A percentile compares a stretch with the other conserved stretches of the same genome.
Evolutionary conservation across 495 filamentous ascomycete species (phyloP).

Genomic region (Chaetomium cochliodes): DNA sequence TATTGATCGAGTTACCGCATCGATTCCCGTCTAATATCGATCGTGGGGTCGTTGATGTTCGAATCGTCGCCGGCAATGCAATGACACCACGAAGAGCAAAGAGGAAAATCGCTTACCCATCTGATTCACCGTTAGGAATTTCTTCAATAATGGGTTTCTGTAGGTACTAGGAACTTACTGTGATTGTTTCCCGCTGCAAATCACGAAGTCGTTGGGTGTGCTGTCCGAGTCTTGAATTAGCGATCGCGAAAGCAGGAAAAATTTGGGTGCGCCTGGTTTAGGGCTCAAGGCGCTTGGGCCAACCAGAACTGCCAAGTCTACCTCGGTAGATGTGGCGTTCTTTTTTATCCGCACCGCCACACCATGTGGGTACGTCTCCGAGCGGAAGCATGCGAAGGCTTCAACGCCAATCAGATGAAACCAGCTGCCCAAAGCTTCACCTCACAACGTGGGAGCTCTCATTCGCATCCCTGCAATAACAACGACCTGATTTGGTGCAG

Average conservation of each 20-base stretch:
- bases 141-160: not conserved
- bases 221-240: slow-evolving; percentile 37
- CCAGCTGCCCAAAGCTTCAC: not conserved
- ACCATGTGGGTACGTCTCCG: not conserved
- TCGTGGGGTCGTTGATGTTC: slow-evolving; percentile 8
- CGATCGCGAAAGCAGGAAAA: slow-evolving; percentile 36
- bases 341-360: slow-evolving; percentile 6
- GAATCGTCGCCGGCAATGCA: slow-evolving; percentile 18
- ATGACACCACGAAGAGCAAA: slow-evolving; percentile 15
- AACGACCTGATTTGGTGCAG: not conserved
- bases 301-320: slow-evolving; percentile 13
- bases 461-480: slow-evolving; percentile 4
- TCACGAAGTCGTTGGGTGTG: slow-evolving; percentile 35
- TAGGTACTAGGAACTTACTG: slow-evolving; percentile 38
- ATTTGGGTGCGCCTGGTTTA: slow-evolving; percentile 41
- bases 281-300: slow-evolving; percentile 37
- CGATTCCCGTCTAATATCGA: slow-evolving; percentile 4
- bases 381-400: not conserved
- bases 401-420: slow-evolving; percentile 1
- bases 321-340: slow-evolving; percentile 22
- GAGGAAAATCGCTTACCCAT: slow-evolving; percentile 50
- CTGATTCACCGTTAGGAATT: slow-evolving; percentile 37
- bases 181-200: slow-evolving; percentile 40
- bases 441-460: not conserved
- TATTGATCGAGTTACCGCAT: not conserved